Evolutionary conservation across 1,284 basidiomycete species (phyloP).

Genomic region (Tetrapyrgos nigripes): DNA sequence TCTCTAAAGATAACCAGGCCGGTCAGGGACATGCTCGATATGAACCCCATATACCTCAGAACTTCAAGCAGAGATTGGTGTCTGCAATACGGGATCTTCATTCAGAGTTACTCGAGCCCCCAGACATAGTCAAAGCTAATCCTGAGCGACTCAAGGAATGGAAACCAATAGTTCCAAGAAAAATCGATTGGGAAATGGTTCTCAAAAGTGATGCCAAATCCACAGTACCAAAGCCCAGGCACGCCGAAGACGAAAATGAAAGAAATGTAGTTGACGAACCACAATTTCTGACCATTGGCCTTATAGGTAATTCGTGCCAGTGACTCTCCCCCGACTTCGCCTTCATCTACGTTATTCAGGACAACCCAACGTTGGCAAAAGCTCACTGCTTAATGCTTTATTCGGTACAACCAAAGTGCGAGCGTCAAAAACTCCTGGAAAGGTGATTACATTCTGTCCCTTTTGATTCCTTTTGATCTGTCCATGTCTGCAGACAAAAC

Average conservation of each 20-base stretch:
- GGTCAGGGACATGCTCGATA: conserved; percentile 58
- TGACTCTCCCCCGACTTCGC: background rate
- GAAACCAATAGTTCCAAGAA: conserved; percentile 66
- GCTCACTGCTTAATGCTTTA: conserved; percentile 88
- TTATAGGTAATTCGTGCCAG: conserved; percentile 65
- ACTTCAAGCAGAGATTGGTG: conserved; percentile 68
- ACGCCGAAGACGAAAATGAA: conserved; percentile 34
- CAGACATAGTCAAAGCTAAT: conserved; percentile 59
- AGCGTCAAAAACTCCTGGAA: conserved; percentile 91
- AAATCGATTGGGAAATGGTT: conserved; percentile 79
- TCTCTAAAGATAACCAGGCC: conserved; percentile 49
- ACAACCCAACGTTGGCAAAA: conserved; percentile 95
- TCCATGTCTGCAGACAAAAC: conserved; percentile 74
- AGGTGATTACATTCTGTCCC: conserved; percentile 50
- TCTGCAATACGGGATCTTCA: conserved; percentile 74
- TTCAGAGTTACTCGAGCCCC: conserved; percentile 71
- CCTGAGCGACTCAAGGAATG: conserved; percentile 65
- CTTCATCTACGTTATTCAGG: conserved; percentile 47
- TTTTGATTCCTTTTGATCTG: background rate
- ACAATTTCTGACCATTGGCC: conserved; percentile 79
- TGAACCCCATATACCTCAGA: conserved; percentile 71
- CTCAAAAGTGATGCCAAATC: conserved; percentile 50
- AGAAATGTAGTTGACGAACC: conserved; percentile 42
- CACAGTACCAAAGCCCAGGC: conserved; percentile 29
- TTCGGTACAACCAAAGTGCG: conserved; percentile 85